Evolutionary conservation across 768 basidiomycete species (phyloP).

Genomic region (Calocera cornea): DNA sequence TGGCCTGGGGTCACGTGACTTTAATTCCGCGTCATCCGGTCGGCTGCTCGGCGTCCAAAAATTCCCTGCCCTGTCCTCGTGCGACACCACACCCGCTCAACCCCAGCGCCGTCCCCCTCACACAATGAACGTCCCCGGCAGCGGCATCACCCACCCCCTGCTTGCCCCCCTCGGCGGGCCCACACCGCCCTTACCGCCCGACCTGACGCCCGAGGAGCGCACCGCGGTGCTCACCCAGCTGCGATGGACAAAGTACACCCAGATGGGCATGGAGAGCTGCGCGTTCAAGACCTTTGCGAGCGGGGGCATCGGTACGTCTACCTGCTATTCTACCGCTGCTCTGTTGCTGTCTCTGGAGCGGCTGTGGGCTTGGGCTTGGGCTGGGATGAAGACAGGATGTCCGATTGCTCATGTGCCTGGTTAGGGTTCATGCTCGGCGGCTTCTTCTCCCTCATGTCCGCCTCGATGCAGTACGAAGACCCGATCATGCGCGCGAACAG

Average conservation of each 20-base stretch:
- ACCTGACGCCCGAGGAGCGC: conserved; percentile 68
- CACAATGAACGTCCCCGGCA: neutral
- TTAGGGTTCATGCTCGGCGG: conserved; percentile 87
- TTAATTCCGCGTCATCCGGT: neutral
- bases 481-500: conserved; percentile 59
- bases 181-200: conserved; percentile 45
- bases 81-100: neutral
- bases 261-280: conserved; percentile 72
- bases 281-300: conserved; percentile 67
- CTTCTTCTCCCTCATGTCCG: conserved; percentile 92
- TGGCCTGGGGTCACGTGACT: conserved; percentile 5
- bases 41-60: neutral
- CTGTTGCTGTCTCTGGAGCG: neutral
- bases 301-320: conserved; percentile 61
- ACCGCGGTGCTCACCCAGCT: conserved; percentile 49
- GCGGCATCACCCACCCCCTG: neutral
- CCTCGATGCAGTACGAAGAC: conserved; percentile 91
- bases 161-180: neutral
- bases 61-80: neutral
- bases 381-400: too few species aligned
- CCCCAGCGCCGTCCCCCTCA: neutral
- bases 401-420: too few species aligned
- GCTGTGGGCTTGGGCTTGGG: neutral
- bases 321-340: neutral
- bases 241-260: conserved; percentile 63